Percentiles rank a stretch among this genome's conserved stretches.
Evolutionary conservation across 257 asterid species (phyloP).

Genomic region (Leptodermis oblonga): DNA sequence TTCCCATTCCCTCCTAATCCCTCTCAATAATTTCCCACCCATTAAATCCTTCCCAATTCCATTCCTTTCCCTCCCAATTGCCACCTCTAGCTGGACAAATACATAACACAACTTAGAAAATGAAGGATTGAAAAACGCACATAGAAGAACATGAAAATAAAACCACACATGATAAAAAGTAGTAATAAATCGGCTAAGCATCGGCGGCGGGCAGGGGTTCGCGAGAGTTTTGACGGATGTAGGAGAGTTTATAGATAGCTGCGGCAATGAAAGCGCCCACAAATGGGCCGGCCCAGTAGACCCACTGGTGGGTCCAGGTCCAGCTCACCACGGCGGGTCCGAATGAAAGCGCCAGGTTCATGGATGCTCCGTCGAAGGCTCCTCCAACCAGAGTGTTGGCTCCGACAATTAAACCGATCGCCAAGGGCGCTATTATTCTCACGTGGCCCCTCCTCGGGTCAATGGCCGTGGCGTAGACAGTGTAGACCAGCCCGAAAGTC

Average conservation of each 20-base stretch:
- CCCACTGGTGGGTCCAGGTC: conserved; percentile 62
- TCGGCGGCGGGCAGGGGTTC: conserved; percentile 42
- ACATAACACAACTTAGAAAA: background rate
- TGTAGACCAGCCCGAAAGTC: conserved; percentile 79
- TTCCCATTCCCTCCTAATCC: too few species aligned
- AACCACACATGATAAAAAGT: background rate
- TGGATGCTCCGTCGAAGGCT: conserved; percentile 72
- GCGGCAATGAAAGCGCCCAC: conserved; percentile 64
- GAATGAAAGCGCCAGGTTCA: conserved; percentile 79
- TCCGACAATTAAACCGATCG: conserved; percentile 65
- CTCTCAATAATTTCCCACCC: too few species aligned
- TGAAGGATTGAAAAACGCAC: background rate
- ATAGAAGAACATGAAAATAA: too few species aligned
- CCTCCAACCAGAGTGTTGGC: conserved; percentile 76
- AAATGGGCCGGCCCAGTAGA: conserved; percentile 79
- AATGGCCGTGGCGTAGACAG: conserved; percentile 69
- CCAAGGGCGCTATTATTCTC: conserved; percentile 61
- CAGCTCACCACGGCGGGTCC: conserved; percentile 67
- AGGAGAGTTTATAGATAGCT: conserved; percentile 47
- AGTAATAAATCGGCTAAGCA: conserved; percentile 3
- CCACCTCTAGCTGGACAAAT: too few species aligned
- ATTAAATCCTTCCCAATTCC: too few species aligned
- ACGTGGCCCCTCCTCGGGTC: conserved; percentile 69
- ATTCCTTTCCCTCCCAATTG: too few species aligned
- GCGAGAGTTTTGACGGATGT: conserved; percentile 41